These are phyloP conservation scores for Nemania sp. DNA, from an alignment of 2,329 filamentous ascomycete species.

Conservation along the genomic window DNA sequence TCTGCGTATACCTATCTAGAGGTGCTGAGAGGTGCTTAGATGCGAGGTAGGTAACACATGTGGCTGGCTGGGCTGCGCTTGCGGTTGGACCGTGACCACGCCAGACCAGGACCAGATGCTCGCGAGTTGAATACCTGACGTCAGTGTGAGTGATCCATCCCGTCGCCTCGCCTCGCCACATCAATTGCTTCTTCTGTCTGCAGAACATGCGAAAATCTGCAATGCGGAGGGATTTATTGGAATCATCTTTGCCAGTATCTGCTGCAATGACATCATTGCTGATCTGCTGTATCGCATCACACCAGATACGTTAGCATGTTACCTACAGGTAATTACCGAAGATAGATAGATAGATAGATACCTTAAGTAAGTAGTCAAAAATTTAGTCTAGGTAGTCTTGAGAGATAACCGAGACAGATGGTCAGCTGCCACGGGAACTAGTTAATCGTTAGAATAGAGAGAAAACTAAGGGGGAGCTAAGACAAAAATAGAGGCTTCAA, in stretches of 20 bases:
- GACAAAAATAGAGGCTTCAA: not conserved
- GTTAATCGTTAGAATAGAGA: not conserved
- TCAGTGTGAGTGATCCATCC: slow-evolving; percentile 11
- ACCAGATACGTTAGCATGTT: not conserved
- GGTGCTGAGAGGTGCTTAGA: too few relatives aligned
- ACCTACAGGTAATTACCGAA: too few relatives aligned
- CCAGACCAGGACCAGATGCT: not conserved
- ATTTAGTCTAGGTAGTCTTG: too few relatives aligned
- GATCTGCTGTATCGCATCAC: not conserved
- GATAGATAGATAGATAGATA: too few relatives aligned
- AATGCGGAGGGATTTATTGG: not conserved
- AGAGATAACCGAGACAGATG: not conserved
- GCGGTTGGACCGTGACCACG: not conserved
- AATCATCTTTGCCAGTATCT: not conserved
- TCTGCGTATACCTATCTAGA: too few relatives aligned
- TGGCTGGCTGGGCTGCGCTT: slow-evolving; percentile 5
- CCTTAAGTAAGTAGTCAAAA: too few relatives aligned
- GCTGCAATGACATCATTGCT: not conserved
- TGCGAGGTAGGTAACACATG: not conserved
- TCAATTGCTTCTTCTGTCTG: not conserved
- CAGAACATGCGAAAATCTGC: not conserved
- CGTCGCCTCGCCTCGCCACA: not conserved
- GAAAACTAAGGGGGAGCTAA: not conserved
- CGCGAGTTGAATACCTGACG: not conserved
- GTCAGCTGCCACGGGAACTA: slow-evolving; percentile 16